phyloP scores from a whole-genome alignment of 345 rosid genomes.

The Syzygium oleosum region DNA sequence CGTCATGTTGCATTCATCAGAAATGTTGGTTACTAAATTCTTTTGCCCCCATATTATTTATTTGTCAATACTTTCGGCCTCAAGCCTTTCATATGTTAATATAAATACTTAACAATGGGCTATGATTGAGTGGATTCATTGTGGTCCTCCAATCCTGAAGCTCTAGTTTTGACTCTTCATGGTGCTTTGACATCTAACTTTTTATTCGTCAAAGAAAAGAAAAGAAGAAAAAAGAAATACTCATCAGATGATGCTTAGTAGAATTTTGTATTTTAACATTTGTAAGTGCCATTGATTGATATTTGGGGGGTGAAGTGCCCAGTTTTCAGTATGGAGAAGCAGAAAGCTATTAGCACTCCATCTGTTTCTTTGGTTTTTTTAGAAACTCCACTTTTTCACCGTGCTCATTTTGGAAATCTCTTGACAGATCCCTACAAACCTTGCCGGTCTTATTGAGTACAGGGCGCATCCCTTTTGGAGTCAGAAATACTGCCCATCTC shows the following conservation, averaged over 20 bases:
- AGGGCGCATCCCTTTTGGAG: conserved; percentile 97
- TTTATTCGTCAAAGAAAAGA: not conserved
- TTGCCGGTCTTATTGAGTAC: conserved; percentile 81
- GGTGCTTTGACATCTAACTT: not conserved
- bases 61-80: not conserved
- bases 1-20: not conserved
- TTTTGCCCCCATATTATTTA: not conserved
- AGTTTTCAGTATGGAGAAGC: not conserved
- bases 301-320: not conserved
- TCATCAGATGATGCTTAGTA: not conserved
- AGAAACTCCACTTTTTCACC: conserved; percentile 13
- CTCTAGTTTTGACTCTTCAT: not conserved
- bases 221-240: not conserved
- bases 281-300: not conserved
- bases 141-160: not conserved
- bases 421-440: conserved; percentile 88
- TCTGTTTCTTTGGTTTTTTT: not conserved
- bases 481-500: conserved; percentile 96
- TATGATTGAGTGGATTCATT: not conserved
- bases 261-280: not conserved
- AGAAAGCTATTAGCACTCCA: not conserved
- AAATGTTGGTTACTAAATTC: not conserved
- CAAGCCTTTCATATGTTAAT: not conserved
- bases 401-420: conserved; percentile 1
- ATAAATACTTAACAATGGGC: not conserved